Evolutionary conservation across 2,329 filamentous ascomycete species (phyloP).

Genomic region (Xylaria hypoxylon): DNA sequence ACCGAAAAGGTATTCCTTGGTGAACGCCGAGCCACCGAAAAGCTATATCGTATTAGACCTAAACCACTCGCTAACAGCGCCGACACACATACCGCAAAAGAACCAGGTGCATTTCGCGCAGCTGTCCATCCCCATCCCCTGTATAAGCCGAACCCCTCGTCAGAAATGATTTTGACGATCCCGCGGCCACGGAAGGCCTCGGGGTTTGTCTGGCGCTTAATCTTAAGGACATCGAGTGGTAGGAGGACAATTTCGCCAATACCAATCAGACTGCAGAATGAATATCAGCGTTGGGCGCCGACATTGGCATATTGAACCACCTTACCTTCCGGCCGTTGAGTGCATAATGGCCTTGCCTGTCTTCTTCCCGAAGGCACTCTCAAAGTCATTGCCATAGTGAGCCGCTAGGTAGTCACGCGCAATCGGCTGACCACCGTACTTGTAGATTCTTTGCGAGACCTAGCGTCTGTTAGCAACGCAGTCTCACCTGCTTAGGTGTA

Average conservation of each 20-base stretch:
- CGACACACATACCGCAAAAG: slow-evolving; percentile 81
- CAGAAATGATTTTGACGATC: slow-evolving; percentile 86
- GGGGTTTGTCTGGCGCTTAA: slow-evolving; percentile 99
- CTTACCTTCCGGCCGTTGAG: slow-evolving; percentile 88
- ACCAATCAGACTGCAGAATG: slow-evolving; percentile 78
- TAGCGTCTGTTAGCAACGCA: slow-evolving; percentile 47
- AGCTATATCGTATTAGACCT: slow-evolving; percentile 66
- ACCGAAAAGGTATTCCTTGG: slow-evolving; percentile 94
- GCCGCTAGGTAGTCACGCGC: slow-evolving; percentile 87
- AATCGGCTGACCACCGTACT: slow-evolving; percentile 97
- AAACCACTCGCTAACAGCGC: not conserved
- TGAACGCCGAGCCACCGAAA: slow-evolving; percentile 96
- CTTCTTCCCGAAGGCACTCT: slow-evolving; percentile 91
- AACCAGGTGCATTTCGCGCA: slow-evolving; percentile 94
- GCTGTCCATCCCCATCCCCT: slow-evolving; percentile 98
- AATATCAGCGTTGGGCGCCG: slow-evolving; percentile 56
- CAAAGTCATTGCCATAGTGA: slow-evolving; percentile 86
- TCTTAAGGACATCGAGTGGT: slow-evolving; percentile 96
- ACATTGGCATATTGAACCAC: not conserved
- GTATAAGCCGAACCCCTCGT: slow-evolving; percentile 96
- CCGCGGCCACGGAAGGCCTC: slow-evolving; percentile 97
- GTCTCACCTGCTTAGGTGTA: not conserved
- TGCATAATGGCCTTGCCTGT: slow-evolving; percentile 99
- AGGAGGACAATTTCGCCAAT: slow-evolving; percentile 97
- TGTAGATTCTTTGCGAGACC: slow-evolving; percentile 96